Conservation (phyloP, 345 rosid genomes). For the Microthlaspi erraticum region DNA sequence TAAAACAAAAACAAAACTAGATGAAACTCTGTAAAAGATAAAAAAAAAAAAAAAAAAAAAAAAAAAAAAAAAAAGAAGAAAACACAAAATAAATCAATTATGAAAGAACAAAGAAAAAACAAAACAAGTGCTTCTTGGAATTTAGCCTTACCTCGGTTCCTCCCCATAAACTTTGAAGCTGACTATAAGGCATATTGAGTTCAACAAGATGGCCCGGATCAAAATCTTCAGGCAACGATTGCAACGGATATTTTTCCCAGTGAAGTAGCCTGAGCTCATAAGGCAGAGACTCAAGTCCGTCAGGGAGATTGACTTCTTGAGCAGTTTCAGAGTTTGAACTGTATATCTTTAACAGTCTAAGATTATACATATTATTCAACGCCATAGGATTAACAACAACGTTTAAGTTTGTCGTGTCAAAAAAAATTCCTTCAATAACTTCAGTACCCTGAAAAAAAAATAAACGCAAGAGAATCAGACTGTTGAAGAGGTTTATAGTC, state of each 20-base stretch:
- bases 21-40: no score
- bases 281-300: slow-evolving; percentile 18
- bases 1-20: neutral
- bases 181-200: slow-evolving; percentile 33
- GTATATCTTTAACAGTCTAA: slow-evolving; percentile 32
- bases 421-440: slow-evolving; percentile 38
- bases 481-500: no score
- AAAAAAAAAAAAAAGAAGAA: no score
- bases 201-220: slow-evolving; percentile 23
- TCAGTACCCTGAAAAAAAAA: slow-evolving; percentile 32
- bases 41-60: no score
- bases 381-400: neutral
- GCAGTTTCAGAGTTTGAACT: neutral
- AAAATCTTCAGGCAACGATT: slow-evolving; percentile 16
- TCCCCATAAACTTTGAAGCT: slow-evolving; percentile 29
- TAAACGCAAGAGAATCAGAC: no score
- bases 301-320: neutral
- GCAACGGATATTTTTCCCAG: slow-evolving; percentile 38
- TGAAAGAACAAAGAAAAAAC: neutral
- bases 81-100: neutral
- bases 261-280: slow-evolving; percentile 33
- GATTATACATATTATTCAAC: slow-evolving; percentile 37
- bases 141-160: slow-evolving; percentile 20
- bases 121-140: neutral
- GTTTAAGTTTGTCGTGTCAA: slow-evolving; percentile 6